Evolutionary conservation across 768 basidiomycete species (phyloP), one percentile per base, ranked within the genome.

Genomic region (Exsudoporus frostii): DNA sequence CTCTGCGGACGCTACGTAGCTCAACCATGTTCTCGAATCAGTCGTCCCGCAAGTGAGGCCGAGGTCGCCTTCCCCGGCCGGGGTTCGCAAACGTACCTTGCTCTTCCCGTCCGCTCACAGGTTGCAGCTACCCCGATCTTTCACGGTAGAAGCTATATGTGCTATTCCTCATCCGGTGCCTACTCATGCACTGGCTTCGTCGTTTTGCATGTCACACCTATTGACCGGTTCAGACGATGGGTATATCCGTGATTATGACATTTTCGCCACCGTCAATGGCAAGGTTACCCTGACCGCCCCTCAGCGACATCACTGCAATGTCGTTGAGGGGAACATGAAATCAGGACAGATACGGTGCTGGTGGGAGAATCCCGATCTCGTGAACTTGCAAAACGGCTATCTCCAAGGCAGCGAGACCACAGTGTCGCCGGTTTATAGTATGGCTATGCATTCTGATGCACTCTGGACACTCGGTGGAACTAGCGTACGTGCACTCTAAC

Each of bases 221-320:
- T 70, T 96, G 30, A 95, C 95, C 14, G 94, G 94, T 33, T 91
- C 90, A 13, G 89, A 96, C 59, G 94, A 98, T 66, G 95, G 94
- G 9, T 94, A 92, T 60, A 88, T 98, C 40, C 83, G 94, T 34
- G 82, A 91, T 73, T 98, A 95, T 72, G 92, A 98, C 68, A 82
- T 96, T 44, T 97, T 92, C 71, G 68, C 87, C 37, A 84, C 90
- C 36, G 86, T 92, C 37, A 98, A 98, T 67, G 85, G 93, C 51
- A 90, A 90, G 65, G 82, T 82, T 33, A 86, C 91, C 61, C 78
- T 97, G 58, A 93, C 88, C 22, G 89, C 92, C 17, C 92, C 91
- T 41, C 93, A 95, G 67, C 76, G 92, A 51, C 86, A 89, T 54
- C 90, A 94, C 58, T 90, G 90, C 42, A 89, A 90, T 49, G 85